Percentiles rank a stretch among this genome's conserved stretches.
These are phyloP conservation scores for Xylaria sp. DNA, from an alignment of 495 filamentous ascomycete genomes.

Conservation along the genomic window DNA sequence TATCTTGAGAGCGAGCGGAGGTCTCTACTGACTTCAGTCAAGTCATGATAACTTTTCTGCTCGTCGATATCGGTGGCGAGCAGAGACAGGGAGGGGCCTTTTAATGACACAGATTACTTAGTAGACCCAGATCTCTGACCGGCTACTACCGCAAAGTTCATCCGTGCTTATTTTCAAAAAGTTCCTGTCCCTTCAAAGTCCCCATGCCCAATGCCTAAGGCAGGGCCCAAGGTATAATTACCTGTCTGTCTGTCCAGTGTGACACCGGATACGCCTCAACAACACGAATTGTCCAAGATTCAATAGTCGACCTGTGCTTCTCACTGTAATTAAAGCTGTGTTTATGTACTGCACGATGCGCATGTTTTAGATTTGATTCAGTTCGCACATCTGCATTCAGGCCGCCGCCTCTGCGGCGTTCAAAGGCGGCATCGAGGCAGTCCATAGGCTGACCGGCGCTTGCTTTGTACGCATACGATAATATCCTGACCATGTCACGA, in stretches of 20 bases:
- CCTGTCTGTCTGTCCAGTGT: no score
- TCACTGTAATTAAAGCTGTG: not conserved
- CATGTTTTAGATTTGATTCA: not conserved
- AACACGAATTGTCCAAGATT: not conserved
- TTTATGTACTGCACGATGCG: not conserved
- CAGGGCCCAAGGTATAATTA: no score
- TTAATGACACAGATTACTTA: no score
- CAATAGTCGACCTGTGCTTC: not conserved
- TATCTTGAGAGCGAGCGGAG: not conserved
- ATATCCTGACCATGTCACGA: not conserved
- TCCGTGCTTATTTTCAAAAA: constrained; percentile 21
- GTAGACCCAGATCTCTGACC: not conserved
- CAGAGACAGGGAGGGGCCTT: not conserved
- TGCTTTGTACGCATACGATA: not conserved
- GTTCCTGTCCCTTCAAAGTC: not conserved
- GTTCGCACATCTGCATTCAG: not conserved
- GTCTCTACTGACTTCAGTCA: not conserved
- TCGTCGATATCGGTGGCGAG: not conserved
- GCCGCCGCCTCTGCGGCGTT: not conserved
- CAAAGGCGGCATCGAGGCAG: not conserved
- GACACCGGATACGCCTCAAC: no score
- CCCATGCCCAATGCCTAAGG: no score
- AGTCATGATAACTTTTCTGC: not conserved
- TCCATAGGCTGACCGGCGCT: not conserved
- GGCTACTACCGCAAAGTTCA: constrained; percentile 1